Percentiles rank a stretch among this genome's conserved stretches.
phyloP scores from a whole-genome alignment of 306 rosid genomes.

The Glycine tomentella region DNA sequence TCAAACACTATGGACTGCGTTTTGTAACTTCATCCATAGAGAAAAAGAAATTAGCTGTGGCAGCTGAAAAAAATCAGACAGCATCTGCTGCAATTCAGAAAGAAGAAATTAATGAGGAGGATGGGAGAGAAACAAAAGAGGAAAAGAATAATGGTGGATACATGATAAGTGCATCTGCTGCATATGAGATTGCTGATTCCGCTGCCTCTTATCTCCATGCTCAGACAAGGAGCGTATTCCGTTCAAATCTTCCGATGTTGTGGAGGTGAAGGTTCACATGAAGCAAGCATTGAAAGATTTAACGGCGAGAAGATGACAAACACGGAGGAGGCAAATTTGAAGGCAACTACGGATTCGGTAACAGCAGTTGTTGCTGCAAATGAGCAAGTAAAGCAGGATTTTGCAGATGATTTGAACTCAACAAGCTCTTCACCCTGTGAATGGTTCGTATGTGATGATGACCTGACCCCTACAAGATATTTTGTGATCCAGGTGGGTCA shows the following conservation, averaged over 20 bases:
- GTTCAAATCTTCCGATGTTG: slow-evolving; percentile 55
- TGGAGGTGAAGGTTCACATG: slow-evolving; percentile 42
- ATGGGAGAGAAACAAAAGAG: slow-evolving; percentile 56
- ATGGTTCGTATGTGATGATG: slow-evolving; percentile 81
- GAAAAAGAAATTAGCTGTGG: slow-evolving; percentile 57
- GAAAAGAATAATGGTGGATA: slow-evolving; percentile 47
- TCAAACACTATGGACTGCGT: slow-evolving; percentile 55
- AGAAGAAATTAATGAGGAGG: slow-evolving; percentile 42
- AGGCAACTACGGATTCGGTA: slow-evolving; percentile 70
- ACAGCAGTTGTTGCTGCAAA: slow-evolving; percentile 84
- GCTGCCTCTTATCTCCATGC: slow-evolving; percentile 90
- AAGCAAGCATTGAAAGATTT: slow-evolving; percentile 43
- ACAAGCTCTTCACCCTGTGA: slow-evolving; percentile 73
- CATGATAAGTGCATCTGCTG: slow-evolving; percentile 63
- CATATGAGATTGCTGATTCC: slow-evolving; percentile 81
- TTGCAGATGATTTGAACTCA: slow-evolving; percentile 74
- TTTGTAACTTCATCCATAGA: slow-evolving; percentile 73
- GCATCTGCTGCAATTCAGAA: slow-evolving; percentile 1
- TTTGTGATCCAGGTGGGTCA: slow-evolving; percentile 73
- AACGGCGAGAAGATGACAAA: slow-evolving; percentile 40
- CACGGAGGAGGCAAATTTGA: slow-evolving; percentile 63
- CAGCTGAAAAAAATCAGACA: slow-evolving; percentile 52
- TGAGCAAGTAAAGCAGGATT: slow-evolving; percentile 83
- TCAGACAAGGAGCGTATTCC: slow-evolving; percentile 73
- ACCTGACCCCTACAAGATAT: slow-evolving; percentile 61